phyloP scores from a whole-genome alignment of 2,329 filamentous ascomycete genomes.

The Cercospora berteroae region DNA sequence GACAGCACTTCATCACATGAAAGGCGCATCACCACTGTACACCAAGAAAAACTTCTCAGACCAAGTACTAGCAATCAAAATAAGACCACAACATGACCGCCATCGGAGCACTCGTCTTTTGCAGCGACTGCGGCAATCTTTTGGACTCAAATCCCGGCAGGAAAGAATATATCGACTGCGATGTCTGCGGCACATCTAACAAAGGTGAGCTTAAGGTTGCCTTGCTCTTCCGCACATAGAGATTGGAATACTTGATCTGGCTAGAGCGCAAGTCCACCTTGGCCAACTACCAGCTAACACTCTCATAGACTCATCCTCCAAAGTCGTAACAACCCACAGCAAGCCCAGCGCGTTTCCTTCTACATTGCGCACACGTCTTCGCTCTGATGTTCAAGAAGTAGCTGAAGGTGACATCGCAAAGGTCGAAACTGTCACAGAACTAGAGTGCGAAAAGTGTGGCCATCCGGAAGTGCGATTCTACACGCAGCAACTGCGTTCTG shows the following conservation, averaged over 20 bases:
- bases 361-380: conserved; percentile 72
- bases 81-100: conserved; percentile 64
- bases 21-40: not conserved
- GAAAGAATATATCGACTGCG: conserved; percentile 75
- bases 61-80: not conserved
- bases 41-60: not conserved
- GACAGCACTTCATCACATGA: not conserved
- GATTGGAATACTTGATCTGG: not conserved
- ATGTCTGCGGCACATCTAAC: conserved; percentile 81
- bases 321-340: conserved; percentile 76
- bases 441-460: conserved; percentile 78
- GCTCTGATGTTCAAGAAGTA: conserved; percentile 79
- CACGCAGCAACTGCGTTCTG: conserved; percentile 80
- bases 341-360: conserved; percentile 90
- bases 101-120: conserved; percentile 89
- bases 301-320: conserved; percentile 67
- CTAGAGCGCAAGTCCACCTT: not conserved
- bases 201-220: conserved; percentile 58
- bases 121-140: conserved; percentile 86
- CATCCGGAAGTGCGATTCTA: conserved; percentile 80
- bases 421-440: conserved; percentile 61
- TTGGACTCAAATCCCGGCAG: conserved; percentile 76
- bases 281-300: not conserved
- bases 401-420: conserved; percentile 67
- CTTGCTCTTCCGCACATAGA: not conserved